Conservation (phyloP, 148 eudicot genomes). For the Fagopyrum homotropicum region DNA sequence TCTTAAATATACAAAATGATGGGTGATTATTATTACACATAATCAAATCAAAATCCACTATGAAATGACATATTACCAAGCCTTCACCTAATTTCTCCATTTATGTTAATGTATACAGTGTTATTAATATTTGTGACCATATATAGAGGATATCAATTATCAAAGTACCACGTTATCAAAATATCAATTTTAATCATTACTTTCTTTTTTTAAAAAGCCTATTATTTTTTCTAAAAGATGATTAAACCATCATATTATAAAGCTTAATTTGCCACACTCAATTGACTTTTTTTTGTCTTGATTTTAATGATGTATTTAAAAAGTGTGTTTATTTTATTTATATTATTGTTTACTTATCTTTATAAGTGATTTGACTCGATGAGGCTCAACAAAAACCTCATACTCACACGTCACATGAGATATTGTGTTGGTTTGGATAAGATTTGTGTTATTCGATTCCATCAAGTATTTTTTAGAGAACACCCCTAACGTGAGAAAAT, state of each 20-base stretch:
- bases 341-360: background rate
- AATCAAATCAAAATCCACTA: background rate
- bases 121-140: background rate
- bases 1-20: background rate
- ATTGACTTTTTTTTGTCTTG: background rate
- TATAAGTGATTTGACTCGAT: no score
- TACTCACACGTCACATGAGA: no score
- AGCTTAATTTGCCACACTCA: slow-evolving; percentile 1
- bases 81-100: background rate
- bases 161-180: background rate
- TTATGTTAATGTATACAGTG: background rate
- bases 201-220: no score
- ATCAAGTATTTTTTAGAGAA: no score
- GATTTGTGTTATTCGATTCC: no score
- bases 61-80: background rate
- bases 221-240: background rate
- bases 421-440: no score
- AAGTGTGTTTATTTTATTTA: background rate
- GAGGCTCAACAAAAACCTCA: no score
- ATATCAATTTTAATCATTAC: no score
- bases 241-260: background rate
- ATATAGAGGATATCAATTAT: background rate
- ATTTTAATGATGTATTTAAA: no score
- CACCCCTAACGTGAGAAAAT: no score
- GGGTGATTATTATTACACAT: background rate